A percentile compares a stretch with the other conserved stretches of the same genome.
phyloP scores from a whole-genome alignment of 371 early-diverging fungal genomes.

The Lichtheimia hyalospora region DNA sequence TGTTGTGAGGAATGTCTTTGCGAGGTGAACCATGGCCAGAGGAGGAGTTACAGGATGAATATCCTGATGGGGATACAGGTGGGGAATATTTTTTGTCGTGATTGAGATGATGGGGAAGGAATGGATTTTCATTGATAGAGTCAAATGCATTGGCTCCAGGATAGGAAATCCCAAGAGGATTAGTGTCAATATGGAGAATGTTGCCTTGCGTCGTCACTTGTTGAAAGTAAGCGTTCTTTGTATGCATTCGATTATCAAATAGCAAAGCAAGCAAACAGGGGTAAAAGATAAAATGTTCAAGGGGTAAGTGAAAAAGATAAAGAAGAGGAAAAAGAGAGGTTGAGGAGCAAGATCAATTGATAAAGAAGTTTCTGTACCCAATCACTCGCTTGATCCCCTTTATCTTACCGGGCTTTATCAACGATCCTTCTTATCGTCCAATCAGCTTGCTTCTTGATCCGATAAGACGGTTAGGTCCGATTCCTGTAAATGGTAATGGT shows the following conservation, averaged over 20 bases:
- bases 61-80: not conserved
- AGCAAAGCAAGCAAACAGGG: not conserved
- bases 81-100: slow-evolving; percentile 8
- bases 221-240: not conserved
- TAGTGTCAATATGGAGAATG: slow-evolving; percentile 17
- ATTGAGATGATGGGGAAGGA: slow-evolving; percentile 12
- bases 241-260: slow-evolving; percentile 3
- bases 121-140: slow-evolving; percentile 5
- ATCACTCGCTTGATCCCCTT: not conserved
- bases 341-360: not conserved
- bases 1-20: slow-evolving; percentile 10
- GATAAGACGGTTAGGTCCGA: too few species aligned
- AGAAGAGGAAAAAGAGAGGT: not conserved
- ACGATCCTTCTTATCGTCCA: slow-evolving; percentile 6
- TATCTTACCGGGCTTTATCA: slow-evolving; percentile 1
- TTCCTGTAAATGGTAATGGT: too few species aligned
- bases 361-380: not conserved
- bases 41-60: slow-evolving; percentile 9
- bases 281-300: not conserved
- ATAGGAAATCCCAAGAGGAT: slow-evolving; percentile 29
- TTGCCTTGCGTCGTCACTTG: too few species aligned
- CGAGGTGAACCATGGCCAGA: slow-evolving; percentile 1
- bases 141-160: not conserved
- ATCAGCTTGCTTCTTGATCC: not conserved
- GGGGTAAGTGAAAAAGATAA: not conserved